Evolutionary conservation across 1,284 basidiomycete genomes (phyloP).

Genomic region (Pulveroboletus sp.): DNA sequence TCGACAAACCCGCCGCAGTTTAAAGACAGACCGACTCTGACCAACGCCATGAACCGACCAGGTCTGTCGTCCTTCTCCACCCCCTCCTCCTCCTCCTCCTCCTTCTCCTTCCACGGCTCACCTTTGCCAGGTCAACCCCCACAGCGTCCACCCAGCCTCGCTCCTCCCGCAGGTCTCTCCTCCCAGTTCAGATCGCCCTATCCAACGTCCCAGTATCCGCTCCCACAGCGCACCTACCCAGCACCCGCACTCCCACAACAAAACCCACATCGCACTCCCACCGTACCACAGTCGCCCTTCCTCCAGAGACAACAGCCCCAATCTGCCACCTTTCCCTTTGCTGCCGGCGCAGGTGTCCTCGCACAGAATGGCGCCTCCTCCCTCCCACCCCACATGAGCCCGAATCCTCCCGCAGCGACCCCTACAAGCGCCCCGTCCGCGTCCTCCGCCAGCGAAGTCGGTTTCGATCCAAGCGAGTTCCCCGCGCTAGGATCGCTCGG

Average conservation of each 20-base stretch:
- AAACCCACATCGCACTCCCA: slow-evolving; percentile 57
- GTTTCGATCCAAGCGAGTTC: slow-evolving; percentile 84
- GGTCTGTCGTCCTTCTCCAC: no score
- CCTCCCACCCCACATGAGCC: slow-evolving; percentile 55
- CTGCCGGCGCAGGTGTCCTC: slow-evolving; percentile 41
- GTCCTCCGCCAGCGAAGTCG: slow-evolving; percentile 69
- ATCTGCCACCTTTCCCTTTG: slow-evolving; percentile 55
- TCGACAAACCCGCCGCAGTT: slow-evolving; percentile 7
- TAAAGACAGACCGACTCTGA: neutral
- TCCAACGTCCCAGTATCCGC: slow-evolving; percentile 52
- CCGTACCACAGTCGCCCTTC: slow-evolving; percentile 64
- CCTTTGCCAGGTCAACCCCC: slow-evolving; percentile 66
- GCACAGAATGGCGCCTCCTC: slow-evolving; percentile 57
- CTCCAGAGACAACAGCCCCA: slow-evolving; percentile 59
- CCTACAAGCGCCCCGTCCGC: slow-evolving; percentile 51
- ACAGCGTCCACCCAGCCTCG: slow-evolving; percentile 72
- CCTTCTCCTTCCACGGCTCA: slow-evolving; percentile 4
- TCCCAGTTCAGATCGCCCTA: slow-evolving; percentile 67
- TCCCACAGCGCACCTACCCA: slow-evolving; percentile 61
- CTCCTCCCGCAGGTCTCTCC: slow-evolving; percentile 60
- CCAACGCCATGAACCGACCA: slow-evolving; percentile 38
- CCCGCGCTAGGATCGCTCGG: slow-evolving; percentile 73
- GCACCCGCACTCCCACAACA: slow-evolving; percentile 52
- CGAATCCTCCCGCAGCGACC: slow-evolving; percentile 48
- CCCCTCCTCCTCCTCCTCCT: neutral